Percentiles rank a stretch among this genome's conserved stretches.
phyloP scores from a whole-genome alignment of 768 basidiomycete genomes.

The Cubamyces lactineus region DNA sequence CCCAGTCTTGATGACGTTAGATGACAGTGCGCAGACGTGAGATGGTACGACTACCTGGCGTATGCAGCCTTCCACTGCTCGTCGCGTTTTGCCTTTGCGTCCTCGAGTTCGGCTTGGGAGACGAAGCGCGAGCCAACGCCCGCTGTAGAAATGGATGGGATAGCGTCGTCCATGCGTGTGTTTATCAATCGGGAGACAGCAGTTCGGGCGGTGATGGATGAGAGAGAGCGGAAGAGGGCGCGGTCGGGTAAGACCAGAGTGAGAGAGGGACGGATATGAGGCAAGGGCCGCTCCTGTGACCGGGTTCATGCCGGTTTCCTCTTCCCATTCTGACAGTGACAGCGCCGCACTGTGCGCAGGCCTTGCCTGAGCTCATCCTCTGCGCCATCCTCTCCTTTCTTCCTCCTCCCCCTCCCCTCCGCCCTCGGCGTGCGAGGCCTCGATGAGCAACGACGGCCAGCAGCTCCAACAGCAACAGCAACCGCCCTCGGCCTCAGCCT shows the following conservation, averaged over 20 bases:
- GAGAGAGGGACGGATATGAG: neutral
- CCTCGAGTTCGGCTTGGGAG: slow-evolving; percentile 76
- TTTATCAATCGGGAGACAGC: neutral
- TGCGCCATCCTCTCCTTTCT: slow-evolving; percentile 15
- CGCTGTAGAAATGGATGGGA: slow-evolving; percentile 73
- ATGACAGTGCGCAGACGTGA: slow-evolving; percentile 1
- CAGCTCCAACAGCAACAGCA: slow-evolving; percentile 12
- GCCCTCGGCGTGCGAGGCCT: slow-evolving; percentile 8
- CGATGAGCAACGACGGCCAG: slow-evolving; percentile 27
- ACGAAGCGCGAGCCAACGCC: slow-evolving; percentile 85
- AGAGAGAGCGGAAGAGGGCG: slow-evolving; percentile 6
- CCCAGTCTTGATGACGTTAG: slow-evolving; percentile 56
- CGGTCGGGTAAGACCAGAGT: neutral
- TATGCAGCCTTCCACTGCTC: slow-evolving; percentile 93
- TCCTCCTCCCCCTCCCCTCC: slow-evolving; percentile 7
- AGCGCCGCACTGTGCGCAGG: slow-evolving; percentile 22
- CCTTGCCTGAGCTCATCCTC: slow-evolving; percentile 6
- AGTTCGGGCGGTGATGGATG: slow-evolving; percentile 4
- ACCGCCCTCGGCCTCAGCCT: slow-evolving; percentile 23
- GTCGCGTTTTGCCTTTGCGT: slow-evolving; percentile 69
- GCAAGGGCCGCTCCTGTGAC: neutral
- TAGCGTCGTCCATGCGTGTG: slow-evolving; percentile 67
- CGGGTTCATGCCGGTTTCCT: slow-evolving; percentile 10
- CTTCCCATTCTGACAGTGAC: slow-evolving; percentile 18
- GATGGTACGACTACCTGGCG: slow-evolving; percentile 54